Evolutionary conservation across 108 stramenopile species (phyloP), one percentile per base, ranked within the genome.

Genomic region (Schizochytrium sp.): DNA sequence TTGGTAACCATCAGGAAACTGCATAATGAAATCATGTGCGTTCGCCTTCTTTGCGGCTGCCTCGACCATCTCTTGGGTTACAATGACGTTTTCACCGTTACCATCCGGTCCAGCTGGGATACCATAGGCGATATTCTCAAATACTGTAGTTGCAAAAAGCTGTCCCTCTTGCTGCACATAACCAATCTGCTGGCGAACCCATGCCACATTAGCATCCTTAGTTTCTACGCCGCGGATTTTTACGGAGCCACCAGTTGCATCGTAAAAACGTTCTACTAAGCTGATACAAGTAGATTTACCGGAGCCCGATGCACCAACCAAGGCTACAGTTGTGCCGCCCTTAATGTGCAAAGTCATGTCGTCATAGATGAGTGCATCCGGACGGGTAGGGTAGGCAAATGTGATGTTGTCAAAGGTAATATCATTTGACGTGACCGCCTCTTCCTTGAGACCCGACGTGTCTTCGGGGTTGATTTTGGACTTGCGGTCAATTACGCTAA

Each of bases 81-180:
- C 94, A 56, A 44, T 38, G 0, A 38, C 44, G 12, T 15, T 15
- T 44, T 69, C 64, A 15, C 64, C 64, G 49, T 56, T 76, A 87
- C 17, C 90, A 88, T 0, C 89, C 28, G 28, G 28, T 28, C 28
- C 92, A 47, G 88, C 46, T 8, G 55, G 47, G 41, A 92, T 2
- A 3, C 93, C 93, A 88, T 96, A 96, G 47, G 92, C 90, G 46
- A 97, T 95, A 90, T 97, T 97, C 41, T 97, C 95, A 41, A 87
- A 87, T 38, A 97, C 91, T 59, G 92, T 95, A 28, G 93, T 93
- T 72, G 94, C 89, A 69, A 96, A 96, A 17, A 97, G 95, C 58
- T 92, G 92, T 0, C 96, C 96, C 89, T 97, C 96, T 92, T 97
- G 97, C 10, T 93, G 90, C n/a, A 97, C 96, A 15, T 93, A 88